Base-by-base conservation (phyloP, 2,329 filamentous ascomycete genomes). In the Capronia americana region DNA sequence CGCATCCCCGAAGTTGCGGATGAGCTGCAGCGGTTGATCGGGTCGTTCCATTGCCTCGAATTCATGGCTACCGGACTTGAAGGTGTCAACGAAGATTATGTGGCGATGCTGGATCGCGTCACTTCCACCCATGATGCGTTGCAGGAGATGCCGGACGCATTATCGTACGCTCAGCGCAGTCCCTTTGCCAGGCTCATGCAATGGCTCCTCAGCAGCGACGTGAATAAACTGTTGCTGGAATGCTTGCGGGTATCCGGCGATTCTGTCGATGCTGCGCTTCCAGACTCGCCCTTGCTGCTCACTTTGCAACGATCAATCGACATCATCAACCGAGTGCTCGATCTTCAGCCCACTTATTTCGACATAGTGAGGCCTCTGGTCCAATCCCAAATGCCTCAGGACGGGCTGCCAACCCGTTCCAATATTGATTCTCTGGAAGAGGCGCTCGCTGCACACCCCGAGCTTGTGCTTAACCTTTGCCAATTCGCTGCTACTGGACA, bases 181-280 rank as follows among this genome's bases (percentile, higher is more conserved):
- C 94, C 96, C 0, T 99, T 98, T 74, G 89, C 92, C 2, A 88
- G 96, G 66, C 90, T 96, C 17, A 97, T 98, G 91, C 95, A 99
- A 75, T 98, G 95, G 93, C 87, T 99, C 79, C 97, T 96, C 78
- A 97, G 96, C 75, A 92, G 96, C 74, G 92, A 90, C 70, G 92
- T 97, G 24, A 87, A 96, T 73, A 87, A 86, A 70, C 87, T 90
- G 14, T 80, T 99, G 1, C 94, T 97, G 77, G 85, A 87, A 64
- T 87, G 90, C 11, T 87, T 95, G 32, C 91, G 94, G 71, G 90
- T 96, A 75, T 87, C 94, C 71, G 81, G 90, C 17, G 82, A 85
- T 7, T 88, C 91, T 65, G 86, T 97, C 48, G 87, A 91, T 68
- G 88, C 87, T 72, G 87, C 92, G 11, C 82, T 88, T 4, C 87